Evolutionary conservation across 441 rosid species (phyloP).

Genomic region (Arabidopsis lyrata): DNA sequence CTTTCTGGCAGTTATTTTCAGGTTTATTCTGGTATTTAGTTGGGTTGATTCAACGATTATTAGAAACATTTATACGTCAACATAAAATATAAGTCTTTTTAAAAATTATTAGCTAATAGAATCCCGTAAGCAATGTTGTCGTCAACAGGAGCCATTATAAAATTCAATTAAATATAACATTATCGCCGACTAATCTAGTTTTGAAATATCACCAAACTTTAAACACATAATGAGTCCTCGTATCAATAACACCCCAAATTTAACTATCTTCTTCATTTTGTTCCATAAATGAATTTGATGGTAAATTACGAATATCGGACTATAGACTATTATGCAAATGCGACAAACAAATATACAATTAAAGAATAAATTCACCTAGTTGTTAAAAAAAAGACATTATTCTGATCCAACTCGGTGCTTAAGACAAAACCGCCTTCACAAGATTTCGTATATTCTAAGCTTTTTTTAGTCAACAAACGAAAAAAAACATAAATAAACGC

Average conservation of each 20-base stretch:
- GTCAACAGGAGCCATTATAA: not conserved
- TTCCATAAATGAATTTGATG: not conserved
- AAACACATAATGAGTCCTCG: not conserved
- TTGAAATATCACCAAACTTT: slow-evolving; percentile 18
- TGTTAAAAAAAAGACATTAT: slow-evolving; percentile 2
- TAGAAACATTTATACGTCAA: slow-evolving; percentile 19
- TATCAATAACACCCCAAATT: not conserved
- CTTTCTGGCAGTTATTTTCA: not conserved
- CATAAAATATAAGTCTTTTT: not conserved
- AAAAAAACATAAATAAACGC: not conserved
- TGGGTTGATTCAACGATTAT: slow-evolving; percentile 31
- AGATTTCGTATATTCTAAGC: slow-evolving; percentile 46
- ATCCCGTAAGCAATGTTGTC: not conserved
- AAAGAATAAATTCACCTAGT: slow-evolving; percentile 22
- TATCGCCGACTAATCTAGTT: slow-evolving; percentile 24
- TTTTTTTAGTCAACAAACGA: slow-evolving; percentile 35
- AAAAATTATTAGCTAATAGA: not conserved
- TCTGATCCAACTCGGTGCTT: slow-evolving; percentile 33
- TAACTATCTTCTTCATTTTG: not conserved
- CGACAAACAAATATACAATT: slow-evolving; percentile 32
- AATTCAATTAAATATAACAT: not conserved
- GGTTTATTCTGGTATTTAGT: slow-evolving; percentile 10
- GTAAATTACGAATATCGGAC: slow-evolving; percentile 8
- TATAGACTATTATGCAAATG: not conserved
- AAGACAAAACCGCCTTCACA: slow-evolving; percentile 44